Evolutionary conservation across 2,329 filamentous ascomycete species (phyloP), one percentile per base, ranked within the genome.

Genomic region (Orbilia brochopaga): DNA sequence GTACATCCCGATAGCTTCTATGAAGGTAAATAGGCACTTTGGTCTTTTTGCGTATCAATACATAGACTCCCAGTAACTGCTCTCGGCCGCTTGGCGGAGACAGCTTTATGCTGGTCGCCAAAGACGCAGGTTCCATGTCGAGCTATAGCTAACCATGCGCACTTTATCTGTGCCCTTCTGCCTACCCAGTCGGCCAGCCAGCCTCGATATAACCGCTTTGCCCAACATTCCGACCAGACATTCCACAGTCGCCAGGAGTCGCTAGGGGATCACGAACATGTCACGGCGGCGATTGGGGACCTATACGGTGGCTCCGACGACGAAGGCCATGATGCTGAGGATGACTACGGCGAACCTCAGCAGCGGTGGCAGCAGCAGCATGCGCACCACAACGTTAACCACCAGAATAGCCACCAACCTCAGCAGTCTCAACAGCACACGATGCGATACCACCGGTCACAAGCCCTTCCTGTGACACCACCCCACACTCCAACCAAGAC

Each of bases 231-330:
- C 69, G 56, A 74, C 69, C 67, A 73, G 52, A 65, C 67, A 15
- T 65, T 65, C 56, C 67, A 66, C 27, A 73, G 60, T 42, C 60
- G 60, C 44, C 60, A 73, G 32, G 67, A 54, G 37, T 65, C 96
- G 79, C 94, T 90, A 79, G 92, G 96, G 81, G 90, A 92, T 73
- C 91, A 85, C 81, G 91, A 96, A 81, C 92, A 96, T 85, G 91
- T 96, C 79, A 96, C 92, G 64, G 92, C 96, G 80, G 90, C 91
- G 69, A 96, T 96, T 80, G 91, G 91, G 58, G 92, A 92, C 77
- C 86, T 96, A 80, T 96, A 97, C 77, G 89, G 91, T 78, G 86
- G 87, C 40, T 73, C 70, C 54, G 74, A 76, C 55, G 75, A 76
- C 30, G 73, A 74, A 17, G 61, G 70, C 58, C 74, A 69, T 46